Base-by-base conservation (phyloP, 202 grass and related monocot genomes). In the Schoenoplectus triqueter region DNA sequence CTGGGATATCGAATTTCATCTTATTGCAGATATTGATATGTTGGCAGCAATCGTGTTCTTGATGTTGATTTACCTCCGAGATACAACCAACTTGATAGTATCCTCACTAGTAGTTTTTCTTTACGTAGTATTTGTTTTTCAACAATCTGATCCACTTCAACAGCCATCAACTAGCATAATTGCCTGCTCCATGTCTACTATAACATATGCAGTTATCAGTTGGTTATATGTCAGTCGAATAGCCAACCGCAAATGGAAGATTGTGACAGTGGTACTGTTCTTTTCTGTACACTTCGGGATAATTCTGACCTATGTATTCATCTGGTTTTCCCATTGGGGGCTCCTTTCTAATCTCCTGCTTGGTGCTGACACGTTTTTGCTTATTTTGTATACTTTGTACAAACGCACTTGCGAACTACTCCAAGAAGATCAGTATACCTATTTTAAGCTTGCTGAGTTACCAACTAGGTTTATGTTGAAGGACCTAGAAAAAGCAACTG, bases 361-460 rank as follows among this genome's bases (percentile, higher is more conserved):
- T 0, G 54, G 9, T 67, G 39, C 6, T 51, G 56, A 72, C 55
- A 10, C 73, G 44, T 10, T 52, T 45, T 22, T 45, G 65, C 13
- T 46, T 52, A n/a, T 54, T 40, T 47, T 81, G 46, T 51, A 73
- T 4, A 45, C 52, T 10, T 68, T 56, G 44, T 21, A 14, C 47
- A 47, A 69, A 21, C 18, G 13, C 64, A 11, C 20, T 52, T n/a
- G 5, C 51, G 71, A 75, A 55, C 21, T 78, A 78, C 18, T 75
- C 71, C 79, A 82, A 31, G 51, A 74, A 74, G 44, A 85, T 44
- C 55, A 52, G 54, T 75, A 41, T 9, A 68, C 0, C 11, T 68
- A 49, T 85, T 80, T 88, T 55, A 79, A 59, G 15, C 86, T 88
- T 80, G 83, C 88, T 1, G 83, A 86, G 13, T 62, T 89, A 65